These are phyloP conservation scores for Zygosaccharomyces sapae DNA, from an alignment of 1,139 yeast species.

Conservation along the genomic window DNA sequence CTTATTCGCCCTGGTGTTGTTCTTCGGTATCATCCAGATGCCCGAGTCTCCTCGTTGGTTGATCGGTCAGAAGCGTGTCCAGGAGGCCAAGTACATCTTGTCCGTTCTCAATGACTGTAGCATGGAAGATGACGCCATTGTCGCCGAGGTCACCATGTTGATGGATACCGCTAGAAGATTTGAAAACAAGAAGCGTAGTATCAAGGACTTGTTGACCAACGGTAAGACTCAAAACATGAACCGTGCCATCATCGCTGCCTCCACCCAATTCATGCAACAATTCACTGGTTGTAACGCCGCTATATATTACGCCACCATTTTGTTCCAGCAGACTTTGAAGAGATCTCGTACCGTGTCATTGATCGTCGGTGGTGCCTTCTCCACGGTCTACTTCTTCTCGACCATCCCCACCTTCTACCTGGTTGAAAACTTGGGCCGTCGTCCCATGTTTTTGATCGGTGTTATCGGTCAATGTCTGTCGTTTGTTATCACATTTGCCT, in stretches of 20 bases:
- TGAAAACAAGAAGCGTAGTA: conserved; percentile 21
- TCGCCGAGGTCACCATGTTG: conserved; percentile 42
- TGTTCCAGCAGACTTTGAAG: conserved; percentile 53
- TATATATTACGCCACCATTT: conserved; percentile 61
- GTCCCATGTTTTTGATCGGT: conserved; percentile 43
- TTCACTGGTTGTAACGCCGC: conserved; percentile 66
- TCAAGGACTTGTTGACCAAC: conserved; percentile 51
- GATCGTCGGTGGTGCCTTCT: conserved; percentile 60
- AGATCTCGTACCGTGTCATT: conserved; percentile 50
- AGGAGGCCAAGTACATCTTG: conserved; percentile 44
- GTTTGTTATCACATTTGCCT: conserved; percentile 42
- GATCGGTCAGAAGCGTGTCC: conserved; percentile 48
- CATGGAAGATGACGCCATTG: conserved; percentile 45
- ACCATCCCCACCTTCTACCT: conserved; percentile 62
- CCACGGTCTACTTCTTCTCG: conserved; percentile 59
- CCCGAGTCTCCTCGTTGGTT: conserved; percentile 80
- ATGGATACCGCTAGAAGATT: conserved; percentile 39
- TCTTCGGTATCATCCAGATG: conserved; percentile 39
- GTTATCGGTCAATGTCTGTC: conserved; percentile 41
- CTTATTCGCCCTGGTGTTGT: conserved; percentile 40
- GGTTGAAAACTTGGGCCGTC: conserved; percentile 66
- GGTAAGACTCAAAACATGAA: conserved; percentile 45
- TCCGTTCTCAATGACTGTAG: conserved; percentile 25
- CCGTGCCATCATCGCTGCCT: conserved; percentile 52
- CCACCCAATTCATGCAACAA: conserved; percentile 53